Evolutionary conservation across 2,329 filamentous ascomycete species (phyloP).

Genomic region (Zarea fungicola): DNA sequence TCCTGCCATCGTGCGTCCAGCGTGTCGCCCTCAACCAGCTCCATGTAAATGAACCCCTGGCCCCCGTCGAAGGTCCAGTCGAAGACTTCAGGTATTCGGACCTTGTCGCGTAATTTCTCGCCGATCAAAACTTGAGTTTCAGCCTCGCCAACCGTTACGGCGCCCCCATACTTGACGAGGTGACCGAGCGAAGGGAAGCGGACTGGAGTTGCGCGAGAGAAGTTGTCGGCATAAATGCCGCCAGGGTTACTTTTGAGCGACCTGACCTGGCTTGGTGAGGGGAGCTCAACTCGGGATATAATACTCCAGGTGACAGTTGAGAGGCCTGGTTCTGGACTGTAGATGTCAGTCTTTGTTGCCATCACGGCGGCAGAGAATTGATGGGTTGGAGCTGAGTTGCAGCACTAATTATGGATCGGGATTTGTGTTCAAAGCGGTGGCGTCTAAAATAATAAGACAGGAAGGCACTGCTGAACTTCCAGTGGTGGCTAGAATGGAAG

Average conservation of each 20-base stretch:
- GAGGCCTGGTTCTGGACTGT: no score
- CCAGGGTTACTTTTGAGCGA: slow-evolving; percentile 21
- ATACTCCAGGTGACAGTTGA: no score
- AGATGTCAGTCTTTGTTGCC: no score
- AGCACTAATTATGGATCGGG: no score
- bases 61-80: slow-evolving; percentile 18
- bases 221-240: slow-evolving; percentile 13
- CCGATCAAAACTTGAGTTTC: slow-evolving; percentile 24
- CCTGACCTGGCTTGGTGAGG: slow-evolving; percentile 25
- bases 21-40: slow-evolving; percentile 18
- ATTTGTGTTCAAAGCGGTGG: no score
- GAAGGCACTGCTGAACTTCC: no score
- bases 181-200: slow-evolving; percentile 27
- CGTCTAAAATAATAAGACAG: no score
- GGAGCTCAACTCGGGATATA: no score
- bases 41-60: slow-evolving; percentile 25
- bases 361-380: no score
- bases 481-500: no score
- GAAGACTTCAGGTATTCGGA: slow-evolving; percentile 31
- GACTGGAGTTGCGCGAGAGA: slow-evolving; percentile 26
- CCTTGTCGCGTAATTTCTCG: slow-evolving; percentile 20
- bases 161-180: slow-evolving; percentile 30
- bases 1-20: slow-evolving; percentile 18
- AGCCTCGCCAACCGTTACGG: slow-evolving; percentile 25
- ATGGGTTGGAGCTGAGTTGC: no score